Base-by-base conservation (phyloP, 1,139 yeast species). In the Arxiozyma slooffiae region DNA sequence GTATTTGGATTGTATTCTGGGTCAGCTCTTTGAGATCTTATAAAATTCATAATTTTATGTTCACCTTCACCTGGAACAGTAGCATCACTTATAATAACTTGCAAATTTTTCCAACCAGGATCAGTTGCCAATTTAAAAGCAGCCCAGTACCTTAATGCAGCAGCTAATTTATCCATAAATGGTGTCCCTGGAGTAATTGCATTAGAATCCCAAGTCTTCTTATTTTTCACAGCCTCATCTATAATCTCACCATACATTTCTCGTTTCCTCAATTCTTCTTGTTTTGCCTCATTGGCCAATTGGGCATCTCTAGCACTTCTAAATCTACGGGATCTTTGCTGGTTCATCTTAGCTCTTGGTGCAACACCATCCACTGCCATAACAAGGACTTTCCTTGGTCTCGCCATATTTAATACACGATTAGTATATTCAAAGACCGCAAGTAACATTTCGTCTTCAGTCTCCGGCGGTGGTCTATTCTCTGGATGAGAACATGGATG, bases 1-100 rank as follows among this genome's bases (percentile, higher is more conserved):
- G 90, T 84, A 67, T 94, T 92, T 39, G 96, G 92, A 61, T 86
- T 78, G 67, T 90, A 89, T 63, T 79, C 86, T 0, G 92, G 85
- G 61, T 86, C 90, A 46, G 89, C 81, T 66, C 96, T 79, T 69
- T 86, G 88, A 48, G 83, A 77, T 60, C 98, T 80, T 59, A 94
- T 86, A 63, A 85, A 89, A 58, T 85, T 86, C 98, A 92, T 94
- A 60, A 92, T 84, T 67, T 92, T 92, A 73, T 92, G 99, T 70
- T 92, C 99, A 64, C 99, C 99, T 73, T 92, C 99, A 53, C 99
- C 99, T 1, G 99, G 98, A 14, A 90, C 97, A 36, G 95, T 92
- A 48, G 95, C 96, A 60, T 95, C 99, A 64, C 96, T 85, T 47
- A 92, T 80, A 39, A 92, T 80, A 30, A 92, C 83, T 60, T 87